A percentile compares a stretch with the other conserved stretches of the same genome.
Evolutionary conservation across 345 rosid species (phyloP).

Genomic region (Pugionium dolabratum): DNA sequence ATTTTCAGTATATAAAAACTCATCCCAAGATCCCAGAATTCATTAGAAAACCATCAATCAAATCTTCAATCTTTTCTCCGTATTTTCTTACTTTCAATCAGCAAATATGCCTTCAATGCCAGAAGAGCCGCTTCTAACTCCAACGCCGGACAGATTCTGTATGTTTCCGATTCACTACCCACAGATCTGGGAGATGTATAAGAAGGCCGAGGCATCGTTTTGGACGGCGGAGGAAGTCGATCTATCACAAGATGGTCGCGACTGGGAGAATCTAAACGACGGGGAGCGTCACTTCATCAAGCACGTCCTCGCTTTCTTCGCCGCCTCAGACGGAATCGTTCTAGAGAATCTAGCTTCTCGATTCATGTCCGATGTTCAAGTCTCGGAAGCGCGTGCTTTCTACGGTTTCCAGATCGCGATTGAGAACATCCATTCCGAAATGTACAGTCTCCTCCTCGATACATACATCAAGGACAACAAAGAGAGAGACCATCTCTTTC

Average conservation of each 20-base stretch:
- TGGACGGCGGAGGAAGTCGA: slow-evolving; percentile 99
- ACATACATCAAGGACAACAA: slow-evolving; percentile 79
- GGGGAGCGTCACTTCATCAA: slow-evolving; percentile 83
- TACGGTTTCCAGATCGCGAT: slow-evolving; percentile 97
- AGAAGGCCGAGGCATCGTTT: slow-evolving; percentile 95
- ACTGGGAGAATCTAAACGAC: slow-evolving; percentile 73
- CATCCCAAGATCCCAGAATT: background rate
- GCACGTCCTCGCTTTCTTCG: slow-evolving; percentile 96
- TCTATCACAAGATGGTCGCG: slow-evolving; percentile 69
- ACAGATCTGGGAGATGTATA: slow-evolving; percentile 95
- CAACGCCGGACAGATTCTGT: slow-evolving; percentile 79
- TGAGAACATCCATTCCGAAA: slow-evolving; percentile 95
- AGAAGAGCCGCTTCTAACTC: slow-evolving; percentile 81
- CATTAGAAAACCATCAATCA: background rate
- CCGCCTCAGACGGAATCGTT: slow-evolving; percentile 92
- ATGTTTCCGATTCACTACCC: slow-evolving; percentile 96
- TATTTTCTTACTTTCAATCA: background rate
- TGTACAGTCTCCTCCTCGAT: slow-evolving; percentile 89
- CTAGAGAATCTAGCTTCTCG: slow-evolving; percentile 82
- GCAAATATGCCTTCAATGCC: slow-evolving; percentile 70
- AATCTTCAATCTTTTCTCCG: background rate
- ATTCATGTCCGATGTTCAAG: slow-evolving; percentile 93
- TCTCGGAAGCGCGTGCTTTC: slow-evolving; percentile 95
- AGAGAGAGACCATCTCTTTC: slow-evolving; percentile 61
- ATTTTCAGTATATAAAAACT: slow-evolving; percentile 6